Base-by-base conservation (phyloP, 805 yeast species). In the Dipodascopsis tothii region DNA sequence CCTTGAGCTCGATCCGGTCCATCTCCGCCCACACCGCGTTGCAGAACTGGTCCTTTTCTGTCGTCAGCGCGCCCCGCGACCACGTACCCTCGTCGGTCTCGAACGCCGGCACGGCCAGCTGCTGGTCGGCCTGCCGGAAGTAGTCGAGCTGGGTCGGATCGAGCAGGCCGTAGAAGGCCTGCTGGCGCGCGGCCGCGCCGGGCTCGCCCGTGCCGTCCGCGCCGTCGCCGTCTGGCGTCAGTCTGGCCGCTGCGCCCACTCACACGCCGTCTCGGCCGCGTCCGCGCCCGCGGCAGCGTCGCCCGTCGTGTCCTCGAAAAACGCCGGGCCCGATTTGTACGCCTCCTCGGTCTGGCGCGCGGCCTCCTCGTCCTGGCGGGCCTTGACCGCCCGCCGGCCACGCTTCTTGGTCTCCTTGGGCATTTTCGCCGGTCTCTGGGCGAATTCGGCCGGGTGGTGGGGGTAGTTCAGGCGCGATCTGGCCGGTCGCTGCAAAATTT, bases 101-200 rank as follows among this genome's bases (percentile, higher is more conserved):
- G 58, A 90, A 85, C 0, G 92, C 81, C 63, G 87, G 78, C 33
- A 86, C 73, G 37, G 87, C 80, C 35, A 90, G 68, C 0, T 92
- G 83, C 3, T 87, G 75, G 63, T 90, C 97, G 0, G 96, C 95
- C 57, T 81, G 86, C 57, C 85, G 86, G 70, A 90, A 92, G 63
- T 92, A 90, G 50, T 87, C 96, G 34, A 85, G 65, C 62, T 90
- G 97, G 22, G 76, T 73, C 3, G 87, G 64, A 60, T 86, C 95
- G 7, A 90, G 80, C 30, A 90, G 70, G 19, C 98, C 98, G 62
- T 80, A 92, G 60, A 88, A 90, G 17, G 82, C 71, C 34, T 57
- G 48, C 5, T 58, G 56, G 5, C 53, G 52, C 3, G 43, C 47
- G 5, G 44, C 46, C 11, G 51, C 47, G 17, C 43, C 46, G 4